Base-by-base conservation (phyloP, 352 stramenopile species). In the Thraustochytrium sp. region DNA sequence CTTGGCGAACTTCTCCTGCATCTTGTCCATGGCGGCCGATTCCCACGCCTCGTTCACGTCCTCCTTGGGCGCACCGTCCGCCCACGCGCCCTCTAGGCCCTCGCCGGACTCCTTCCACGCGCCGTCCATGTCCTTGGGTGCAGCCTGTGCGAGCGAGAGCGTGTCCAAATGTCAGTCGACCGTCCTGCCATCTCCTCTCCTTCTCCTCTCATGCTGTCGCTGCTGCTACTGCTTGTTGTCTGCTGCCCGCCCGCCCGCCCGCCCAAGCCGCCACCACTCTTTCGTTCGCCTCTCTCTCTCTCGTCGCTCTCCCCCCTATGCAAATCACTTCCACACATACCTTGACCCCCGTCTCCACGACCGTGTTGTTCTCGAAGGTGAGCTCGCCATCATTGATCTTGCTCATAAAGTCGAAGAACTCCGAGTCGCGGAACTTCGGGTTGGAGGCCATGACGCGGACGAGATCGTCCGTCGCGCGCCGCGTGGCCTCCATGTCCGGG, bases 361-460 rank as follows among this genome's bases (percentile, higher is more conserved):
- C 68, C 48, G 68, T 80, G 31, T 80, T 80, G 38, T 80, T 80
- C 21, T 44, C 44, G 26, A 80, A 75, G 21, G n/a, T 21, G n/a
- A 80, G 68, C 51, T 80, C 68, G 46, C 68, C 68, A 4, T 68
- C 31, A 44, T 64, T 80, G 68, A 80, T 53, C 51, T 76, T 75
- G 51, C 13, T 63, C 75, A 84, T 84, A 36, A 76, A 80, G 11
- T 84, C 21, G 18, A 76, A 84, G 46, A 84, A 84, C 34, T 84
- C 61, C n/a, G 75, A 84, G 37, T 84, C 51, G 55, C 61, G 55
- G 29, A 84, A 84, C 37, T 84, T 51, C 36, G 55, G 44, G 31
- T 84, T 75, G 13, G 55, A 76, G 0, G 75, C 55, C 75, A 84
- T 84, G 8, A 83, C 37, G 18, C 49, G 29, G 42, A 84, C 75